Conservation (phyloP, 805 yeast species). For the Metschnikowia continentalis region DNA sequence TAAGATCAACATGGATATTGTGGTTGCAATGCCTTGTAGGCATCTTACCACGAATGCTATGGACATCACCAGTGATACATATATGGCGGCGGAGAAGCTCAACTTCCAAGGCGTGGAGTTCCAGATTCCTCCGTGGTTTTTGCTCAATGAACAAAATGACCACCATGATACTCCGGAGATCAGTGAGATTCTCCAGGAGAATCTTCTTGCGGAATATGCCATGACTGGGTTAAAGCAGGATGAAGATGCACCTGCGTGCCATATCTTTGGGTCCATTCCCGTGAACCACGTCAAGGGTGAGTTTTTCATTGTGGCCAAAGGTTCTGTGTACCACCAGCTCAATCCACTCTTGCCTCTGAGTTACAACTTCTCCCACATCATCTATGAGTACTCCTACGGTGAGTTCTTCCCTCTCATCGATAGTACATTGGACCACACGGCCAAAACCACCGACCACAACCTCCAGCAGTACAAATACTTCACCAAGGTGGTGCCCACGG, state of each 20-base stretch:
- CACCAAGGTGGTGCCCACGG: conserved; percentile 80
- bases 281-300: conserved; percentile 85
- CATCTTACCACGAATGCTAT: conserved; percentile 67
- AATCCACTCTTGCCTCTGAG: conserved; percentile 44
- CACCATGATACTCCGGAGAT: conserved; percentile 56
- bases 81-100: conserved; percentile 72
- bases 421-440: conserved; percentile 84
- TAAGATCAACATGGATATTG: conserved; percentile 71
- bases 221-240: conserved; percentile 37
- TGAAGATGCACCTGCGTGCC: conserved; percentile 75
- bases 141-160: conserved; percentile 43
- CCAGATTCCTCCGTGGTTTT: conserved; percentile 48
- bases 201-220: conserved; percentile 61
- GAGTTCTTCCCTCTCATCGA: conserved; percentile 79
- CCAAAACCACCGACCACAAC: conserved; percentile 48
- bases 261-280: conserved; percentile 75
- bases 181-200: conserved; percentile 62
- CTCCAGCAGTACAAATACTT: conserved; percentile 58
- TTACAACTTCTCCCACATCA: conserved; percentile 77
- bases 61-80: conserved; percentile 74
- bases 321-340: conserved; percentile 55
- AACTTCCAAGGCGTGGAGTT: conserved; percentile 63
- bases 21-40: conserved; percentile 82
- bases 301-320: conserved; percentile 77
- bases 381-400: conserved; percentile 87